These are phyloP conservation scores for Immersiporthe knoxdaviesiana DNA, from an alignment of 2,329 filamentous ascomycete genomes.

Conservation along the genomic window DNA sequence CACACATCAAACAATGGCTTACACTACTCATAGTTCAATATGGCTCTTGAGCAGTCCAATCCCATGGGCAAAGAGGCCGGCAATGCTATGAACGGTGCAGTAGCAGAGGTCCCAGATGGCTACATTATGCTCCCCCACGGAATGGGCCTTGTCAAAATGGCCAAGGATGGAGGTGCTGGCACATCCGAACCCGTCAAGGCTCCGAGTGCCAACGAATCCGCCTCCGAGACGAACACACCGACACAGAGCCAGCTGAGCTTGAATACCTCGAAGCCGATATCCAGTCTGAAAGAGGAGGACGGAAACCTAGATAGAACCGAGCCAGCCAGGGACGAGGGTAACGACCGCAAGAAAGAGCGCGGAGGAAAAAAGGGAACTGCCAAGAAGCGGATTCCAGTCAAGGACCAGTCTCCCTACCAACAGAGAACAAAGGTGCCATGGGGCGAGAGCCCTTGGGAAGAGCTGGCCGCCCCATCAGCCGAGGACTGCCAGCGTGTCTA, in stretches of 20 bases:
- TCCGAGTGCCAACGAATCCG: not conserved
- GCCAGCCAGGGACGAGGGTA: not conserved
- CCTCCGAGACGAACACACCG: not conserved
- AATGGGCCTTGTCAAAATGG: constrained; percentile 1
- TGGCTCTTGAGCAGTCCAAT: not conserved
- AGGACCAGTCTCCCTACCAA: constrained; percentile 22
- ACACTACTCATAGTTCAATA: not conserved
- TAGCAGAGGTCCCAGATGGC: not conserved
- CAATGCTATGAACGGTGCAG: not conserved
- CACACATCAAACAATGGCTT: not conserved
- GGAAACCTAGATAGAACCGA: not conserved
- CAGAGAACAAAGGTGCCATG: constrained; percentile 20
- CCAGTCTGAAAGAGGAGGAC: not conserved
- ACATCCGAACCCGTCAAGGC: not conserved
- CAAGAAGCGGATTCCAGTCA: constrained; percentile 13
- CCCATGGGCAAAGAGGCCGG: not conserved
- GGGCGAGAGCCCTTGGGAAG: constrained; percentile 63
- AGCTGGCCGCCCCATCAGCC: constrained; percentile 65
- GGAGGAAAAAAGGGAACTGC: not conserved
- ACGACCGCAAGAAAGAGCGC: not conserved
- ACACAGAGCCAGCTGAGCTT: not conserved
- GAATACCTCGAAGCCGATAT: not conserved
- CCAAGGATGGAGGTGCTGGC: not conserved
- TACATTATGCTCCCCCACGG: constrained; percentile 3
- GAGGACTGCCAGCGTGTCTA: constrained; percentile 73